phyloP scores from a whole-genome alignment of 352 stramenopile genomes.

The Phytophthora tentaculata region DNA sequence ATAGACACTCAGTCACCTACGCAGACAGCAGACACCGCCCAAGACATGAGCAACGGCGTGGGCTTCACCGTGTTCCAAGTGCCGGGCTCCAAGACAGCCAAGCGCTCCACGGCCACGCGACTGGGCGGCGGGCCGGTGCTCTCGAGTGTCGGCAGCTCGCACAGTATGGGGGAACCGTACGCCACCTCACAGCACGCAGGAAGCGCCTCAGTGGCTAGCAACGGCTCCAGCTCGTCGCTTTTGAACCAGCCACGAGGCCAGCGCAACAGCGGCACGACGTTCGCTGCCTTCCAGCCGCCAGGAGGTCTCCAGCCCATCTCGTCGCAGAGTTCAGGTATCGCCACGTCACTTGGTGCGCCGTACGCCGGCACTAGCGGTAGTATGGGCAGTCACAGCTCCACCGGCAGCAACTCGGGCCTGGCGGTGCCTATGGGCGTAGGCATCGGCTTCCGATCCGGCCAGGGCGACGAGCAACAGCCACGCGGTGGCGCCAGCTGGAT shows the following conservation, averaged over 20 bases:
- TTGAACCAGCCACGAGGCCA: constrained; percentile 24
- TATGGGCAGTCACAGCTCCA: constrained; percentile 36
- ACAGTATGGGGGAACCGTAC: constrained; percentile 33
- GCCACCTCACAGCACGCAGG: constrained; percentile 6
- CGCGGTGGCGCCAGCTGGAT: constrained; percentile 66
- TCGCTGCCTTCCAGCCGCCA: constrained; percentile 47
- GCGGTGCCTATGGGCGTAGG: constrained; percentile 37
- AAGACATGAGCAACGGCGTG: constrained; percentile 47
- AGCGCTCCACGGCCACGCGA: constrained; percentile 24
- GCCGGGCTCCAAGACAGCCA: constrained; percentile 46
- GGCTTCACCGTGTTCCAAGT: constrained; percentile 79
- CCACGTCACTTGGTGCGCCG: constrained; percentile 18
- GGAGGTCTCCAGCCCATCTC: constrained; percentile 28
- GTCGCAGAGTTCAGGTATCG: constrained; percentile 19
- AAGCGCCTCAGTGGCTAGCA: constrained; percentile 15
- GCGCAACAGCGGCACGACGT: constrained; percentile 44
- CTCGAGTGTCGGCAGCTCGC: constrained; percentile 18
- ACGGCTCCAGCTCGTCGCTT: constrained; percentile 20
- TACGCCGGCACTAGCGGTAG: constrained; percentile 40
- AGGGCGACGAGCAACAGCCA: constrained; percentile 43
- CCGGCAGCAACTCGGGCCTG: constrained; percentile 26
- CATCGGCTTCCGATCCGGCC: constrained; percentile 24
- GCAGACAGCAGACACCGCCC: constrained; percentile 6
- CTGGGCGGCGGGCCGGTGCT: constrained; percentile 32
- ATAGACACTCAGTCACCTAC: background rate